A percentile compares a stretch with the other conserved stretches of the same genome.
Conservation (phyloP, 345 rosid species). For the Turritis glabra region DNA sequence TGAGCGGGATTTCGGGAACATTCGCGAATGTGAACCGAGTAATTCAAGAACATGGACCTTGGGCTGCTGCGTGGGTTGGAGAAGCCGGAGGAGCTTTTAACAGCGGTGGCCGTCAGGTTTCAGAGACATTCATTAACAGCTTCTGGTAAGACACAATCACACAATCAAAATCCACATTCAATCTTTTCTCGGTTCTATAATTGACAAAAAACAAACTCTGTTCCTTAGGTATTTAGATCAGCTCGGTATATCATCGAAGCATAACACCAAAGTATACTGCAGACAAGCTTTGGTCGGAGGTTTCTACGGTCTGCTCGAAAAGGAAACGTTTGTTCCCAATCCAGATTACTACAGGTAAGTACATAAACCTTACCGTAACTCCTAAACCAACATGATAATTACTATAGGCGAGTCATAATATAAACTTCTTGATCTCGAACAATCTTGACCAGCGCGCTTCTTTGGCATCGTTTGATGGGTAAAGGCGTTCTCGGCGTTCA, state of each 20-base stretch:
- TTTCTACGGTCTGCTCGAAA: constrained; percentile 78
- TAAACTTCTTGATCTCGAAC: neutral
- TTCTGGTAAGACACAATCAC: constrained; percentile 57
- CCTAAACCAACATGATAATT: neutral
- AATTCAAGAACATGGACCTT: constrained; percentile 62
- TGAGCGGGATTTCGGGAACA: constrained; percentile 51
- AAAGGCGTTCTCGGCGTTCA: constrained; percentile 66
- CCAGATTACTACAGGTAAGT: constrained; percentile 95
- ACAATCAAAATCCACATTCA: neutral
- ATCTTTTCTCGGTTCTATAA: neutral
- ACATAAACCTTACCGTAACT: neutral
- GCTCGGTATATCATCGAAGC: constrained; percentile 78
- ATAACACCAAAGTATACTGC: constrained; percentile 86
- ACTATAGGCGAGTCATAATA: neutral
- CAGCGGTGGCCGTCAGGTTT: constrained; percentile 83
- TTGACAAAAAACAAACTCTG: neutral
- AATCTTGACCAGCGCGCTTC: constrained; percentile 62
- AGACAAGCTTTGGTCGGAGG: constrained; percentile 94
- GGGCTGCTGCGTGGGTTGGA: constrained; percentile 98
- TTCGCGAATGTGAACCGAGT: constrained; percentile 53
- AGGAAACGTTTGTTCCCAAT: constrained; percentile 64
- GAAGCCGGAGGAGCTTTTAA: constrained; percentile 96
- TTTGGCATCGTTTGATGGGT: constrained; percentile 97
- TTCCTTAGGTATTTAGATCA: constrained; percentile 82
- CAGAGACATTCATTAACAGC: constrained; percentile 80